phyloP scores from a whole-genome alignment of 1,284 basidiomycete genomes.

The Trametes sp. region DNA sequence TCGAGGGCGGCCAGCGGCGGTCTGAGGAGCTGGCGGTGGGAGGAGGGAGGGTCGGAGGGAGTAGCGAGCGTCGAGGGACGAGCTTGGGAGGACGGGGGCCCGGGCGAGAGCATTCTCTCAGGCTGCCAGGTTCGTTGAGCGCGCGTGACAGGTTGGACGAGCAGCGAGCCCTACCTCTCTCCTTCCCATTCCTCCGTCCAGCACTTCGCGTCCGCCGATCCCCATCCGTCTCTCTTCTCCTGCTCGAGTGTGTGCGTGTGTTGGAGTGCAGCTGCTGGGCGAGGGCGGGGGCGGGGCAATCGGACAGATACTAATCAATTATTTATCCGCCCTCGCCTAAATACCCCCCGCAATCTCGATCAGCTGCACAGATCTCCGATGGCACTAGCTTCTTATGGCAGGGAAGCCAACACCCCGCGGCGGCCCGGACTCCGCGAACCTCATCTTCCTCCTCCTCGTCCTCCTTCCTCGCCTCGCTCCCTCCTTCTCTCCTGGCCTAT shows the following conservation, averaged over 20 bases:
- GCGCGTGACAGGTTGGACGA: conserved; percentile 7
- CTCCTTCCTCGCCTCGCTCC: background rate
- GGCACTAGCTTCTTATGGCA: conserved; percentile 6
- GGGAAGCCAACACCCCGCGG: background rate
- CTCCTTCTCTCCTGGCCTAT: background rate
- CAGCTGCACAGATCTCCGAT: background rate
- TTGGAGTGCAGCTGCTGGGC: background rate
- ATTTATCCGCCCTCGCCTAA: background rate
- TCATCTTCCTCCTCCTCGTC: background rate
- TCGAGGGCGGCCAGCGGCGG: too few relatives aligned
- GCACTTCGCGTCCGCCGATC: background rate
- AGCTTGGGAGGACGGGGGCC: background rate
- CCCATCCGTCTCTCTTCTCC: background rate
- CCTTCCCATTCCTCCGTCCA: background rate
- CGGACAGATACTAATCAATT: background rate
- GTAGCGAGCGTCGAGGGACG: background rate
- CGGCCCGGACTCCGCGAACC: conserved; percentile 15
- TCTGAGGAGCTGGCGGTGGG: too few relatives aligned
- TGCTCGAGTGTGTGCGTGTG: background rate
- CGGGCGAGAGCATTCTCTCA: background rate
- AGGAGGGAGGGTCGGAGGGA: background rate
- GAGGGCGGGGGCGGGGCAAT: conserved; percentile 1
- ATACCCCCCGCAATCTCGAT: conserved; percentile 19
- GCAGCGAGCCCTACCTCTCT: background rate
- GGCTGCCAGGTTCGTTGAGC: background rate